Base-by-base conservation (phyloP, 192 early-diverging fungal species). In the Backusella australiensis region DNA sequence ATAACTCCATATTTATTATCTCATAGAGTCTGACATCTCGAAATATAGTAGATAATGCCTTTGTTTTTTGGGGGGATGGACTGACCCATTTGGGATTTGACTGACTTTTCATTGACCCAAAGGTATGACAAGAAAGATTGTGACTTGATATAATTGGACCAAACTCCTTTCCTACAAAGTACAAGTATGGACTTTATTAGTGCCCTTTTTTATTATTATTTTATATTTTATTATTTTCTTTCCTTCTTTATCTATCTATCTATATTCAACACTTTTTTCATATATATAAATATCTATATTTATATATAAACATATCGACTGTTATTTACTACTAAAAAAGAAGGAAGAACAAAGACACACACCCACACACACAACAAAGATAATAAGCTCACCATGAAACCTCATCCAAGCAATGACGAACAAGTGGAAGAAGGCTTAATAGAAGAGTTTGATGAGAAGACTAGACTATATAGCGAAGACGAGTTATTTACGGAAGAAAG, bases 361-460 rank as follows among this genome's bases (percentile, higher is more conserved):
- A 35, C n/a, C n/a, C n/a, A 38, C 36, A 11, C 34, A 38, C 36
- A 11, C 35, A 12, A 23, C 6, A 69, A 69, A 69, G 14, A 8
- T 5, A 38, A 41, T 5, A 35, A n/a, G 11, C 19, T 32, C 9
- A 49, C 29, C 12, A 71, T 71, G 70, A 71, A 71, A 6, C 70
- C 70, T 36, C 35, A 68, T 38, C 67, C 15, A 7, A 34, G 34
- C 15, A 72, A 72, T 44, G 70, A 72, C n/a, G 67, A 68, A 44
- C 70, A 21, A 32, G 23, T 63, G 34, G 49, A 36, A 59, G 72
- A 74, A 63, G 72, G 59, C 34, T 38, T 74, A n/a, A 35, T 74
- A 39, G 72, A 74, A 59, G 72, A 74, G 72, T 65, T 74, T 74
- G 72, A 74, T 39, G 72, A 74, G 39, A 74, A 74, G 38, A 23